These are phyloP conservation scores for Beta corolliflora DNA, from an alignment of 179 eudicot genomes.

Conservation along the genomic window DNA sequence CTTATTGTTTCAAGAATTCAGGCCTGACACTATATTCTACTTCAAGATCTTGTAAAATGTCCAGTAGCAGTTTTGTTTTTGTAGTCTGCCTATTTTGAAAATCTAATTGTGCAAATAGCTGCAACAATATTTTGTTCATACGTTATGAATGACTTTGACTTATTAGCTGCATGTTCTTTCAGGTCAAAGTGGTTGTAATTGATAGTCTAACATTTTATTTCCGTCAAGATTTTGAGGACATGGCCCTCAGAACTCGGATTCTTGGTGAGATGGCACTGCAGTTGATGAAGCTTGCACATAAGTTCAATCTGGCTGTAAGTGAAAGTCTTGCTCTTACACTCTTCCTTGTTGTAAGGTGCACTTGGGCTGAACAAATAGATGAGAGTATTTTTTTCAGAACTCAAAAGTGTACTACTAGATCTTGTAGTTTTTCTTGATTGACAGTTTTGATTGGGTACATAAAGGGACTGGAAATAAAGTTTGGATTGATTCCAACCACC, in stretches of 20 bases:
- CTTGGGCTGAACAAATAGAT: background rate
- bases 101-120: no score
- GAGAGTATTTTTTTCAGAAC: background rate
- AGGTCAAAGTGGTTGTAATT: conserved; percentile 85
- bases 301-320: conserved; percentile 77
- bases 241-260: conserved; percentile 85
- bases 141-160: background rate
- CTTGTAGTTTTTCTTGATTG: no score
- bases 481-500: no score
- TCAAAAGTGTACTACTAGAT: background rate
- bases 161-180: conserved; percentile 24
- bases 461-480: background rate
- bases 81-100: no score
- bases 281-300: conserved; percentile 84
- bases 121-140: background rate
- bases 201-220: conserved; percentile 93
- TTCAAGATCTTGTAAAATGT: background rate
- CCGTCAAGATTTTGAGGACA: conserved; percentile 96
- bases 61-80: background rate
- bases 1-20: background rate
- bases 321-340: background rate
- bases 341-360: background rate
- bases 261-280: conserved; percentile 84
- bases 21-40: background rate
- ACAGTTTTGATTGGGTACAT: background rate